Base-by-base conservation (phyloP, 2,329 filamentous ascomycete species). In the Aspergillus fructus region DNA sequence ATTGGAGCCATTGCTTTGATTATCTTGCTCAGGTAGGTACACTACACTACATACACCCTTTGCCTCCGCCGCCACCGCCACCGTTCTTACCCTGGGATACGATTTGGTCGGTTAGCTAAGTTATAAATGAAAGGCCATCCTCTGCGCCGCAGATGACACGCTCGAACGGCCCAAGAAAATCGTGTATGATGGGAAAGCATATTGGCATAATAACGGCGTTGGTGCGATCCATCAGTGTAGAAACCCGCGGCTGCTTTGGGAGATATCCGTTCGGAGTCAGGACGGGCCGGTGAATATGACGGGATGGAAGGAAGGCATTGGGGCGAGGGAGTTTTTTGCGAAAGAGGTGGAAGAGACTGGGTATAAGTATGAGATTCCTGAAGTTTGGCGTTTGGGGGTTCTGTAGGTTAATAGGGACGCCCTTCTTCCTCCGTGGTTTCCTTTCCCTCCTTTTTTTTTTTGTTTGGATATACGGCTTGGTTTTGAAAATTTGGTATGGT, bases 1-100 rank as follows among this genome's bases (percentile, higher is more conserved):
- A 64, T 56, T 58, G 50, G 56, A 54, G 54, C 19, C 62, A 62
- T 61, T 64, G 62, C 41, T 62, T 64, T 50, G 60, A 62, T 37
- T 61, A 62, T 55, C 39, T 64, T 34, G 60, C 60, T 9, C 62
- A 64, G 62, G 62, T 64, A 24, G 5, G 43, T 46, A 19, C 24
- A 30, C 41, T 12, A 24, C 12, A 2, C 23, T 21, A 21, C 21
- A 21, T 21, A 21, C 4, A 21, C 21, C 3, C 23, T 40, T 37
- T 23, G 13, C 27, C 40, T 24, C 8, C 12, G 24, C 24, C 24
- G 24, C 5, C 5, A 7, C 24, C 24, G 24, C 24, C 24, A 24
- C 24, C 24, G 2, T 7, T 24, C 7, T 24, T 24, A 24, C 24
- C 7, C 24, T 6, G 24, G 24, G 24, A 24, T 34, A 23, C 27